Evolutionary conservation across 2,329 filamentous ascomycete species (phyloP), one percentile per base, ranked within the genome.

Genomic region (Pseudogymnoascus verrucosus): DNA sequence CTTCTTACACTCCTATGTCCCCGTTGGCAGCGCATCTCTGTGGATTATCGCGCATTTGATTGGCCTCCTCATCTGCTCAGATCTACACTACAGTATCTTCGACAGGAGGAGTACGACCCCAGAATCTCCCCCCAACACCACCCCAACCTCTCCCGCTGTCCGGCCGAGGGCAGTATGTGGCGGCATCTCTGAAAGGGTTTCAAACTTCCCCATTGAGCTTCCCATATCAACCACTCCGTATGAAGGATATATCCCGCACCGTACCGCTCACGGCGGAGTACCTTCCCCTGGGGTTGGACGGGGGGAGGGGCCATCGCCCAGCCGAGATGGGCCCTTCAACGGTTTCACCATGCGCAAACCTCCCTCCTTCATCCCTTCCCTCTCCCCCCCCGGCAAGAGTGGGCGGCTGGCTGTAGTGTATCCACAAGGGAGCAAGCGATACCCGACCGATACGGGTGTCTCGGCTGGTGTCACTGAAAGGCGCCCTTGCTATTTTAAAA

Each of bases 351-450:
- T 57, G 51, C 23, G 47, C 51, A 34, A 11, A 57, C 26, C 42
- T 57, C 51, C 28, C 47, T 54, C 47, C 39, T 42, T 6, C 14
- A 28, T 34, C 51, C 28, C 26, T 31, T 8, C 36, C 14, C 4
- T 6, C 1, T 16, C 5, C 47, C 47, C 47, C 47, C 47, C 47
- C 4, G 47, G 26, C 47, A 54, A 54, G 19, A 54, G 47, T 57
- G 28, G 26, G 51, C 51, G 51, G 51, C 51, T 57, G 28, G 51
- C 51, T 57, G 28, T n/a, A 57, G 51, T 57, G 51, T 57, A 57
- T 57, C 51, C 51, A 57, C 51, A 57, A 57, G 51, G 28, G 51
- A 57, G 51, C 26, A 57, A 57, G 51, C 51, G 51, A 57, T 34
- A 57, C 51, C 51, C 51, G 28, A 57, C 51, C 26, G 51, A 34